Base-by-base conservation (phyloP, 306 rosid species). In the Vicia villosa region DNA sequence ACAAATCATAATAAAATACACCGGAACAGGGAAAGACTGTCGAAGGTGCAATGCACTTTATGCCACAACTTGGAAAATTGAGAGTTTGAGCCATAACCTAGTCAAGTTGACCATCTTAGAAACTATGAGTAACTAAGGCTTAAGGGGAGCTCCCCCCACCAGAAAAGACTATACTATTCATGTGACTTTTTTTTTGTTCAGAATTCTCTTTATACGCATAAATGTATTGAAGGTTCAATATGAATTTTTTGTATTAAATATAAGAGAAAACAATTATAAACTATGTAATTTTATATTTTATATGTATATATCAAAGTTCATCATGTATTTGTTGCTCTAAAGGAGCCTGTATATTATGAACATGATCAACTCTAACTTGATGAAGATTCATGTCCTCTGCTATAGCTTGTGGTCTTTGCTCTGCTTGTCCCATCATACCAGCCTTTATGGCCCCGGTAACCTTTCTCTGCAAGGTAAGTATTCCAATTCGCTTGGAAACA, bases 371-470 rank as follows among this genome's bases (percentile, higher is more conserved):
- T 42, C 78, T 68, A 69, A 62, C 81, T 51, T 70, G 73, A 64
- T 74, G 85, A 14, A 72, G 80, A 80, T 89, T 84, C 60, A 79
- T 41, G 57, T 68, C 85, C 66, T 85, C 74, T 34, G 63, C 77
- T 72, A 79, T 82, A 69, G 81, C 87, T 74, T 79, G 70, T 10
- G 77, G 87, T 81, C 83, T 83, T n/a, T 69, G 49, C 14, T 69
- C 80, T 45, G 81, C 90, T 54, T 83, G 87, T 34, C 87, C 85
- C 55, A 54, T 81, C 84, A 88, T 46, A 63, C 96, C 96, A 13
- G 94, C 97, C 80, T 87, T 93, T 22, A 88, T 61, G 51, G 97
- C 97, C 64, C 87, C 89, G 10, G 87, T 88, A 70, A 91, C 92
- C 68, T 84, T 75, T 83, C 90, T 84, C 82, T 85, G 88, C 77